Percentiles rank a stretch among this genome's conserved stretches.
These are phyloP conservation scores for Tilletia setariae DNA, from an alignment of 1,284 basidiomycete genomes.

Conservation along the genomic window DNA sequence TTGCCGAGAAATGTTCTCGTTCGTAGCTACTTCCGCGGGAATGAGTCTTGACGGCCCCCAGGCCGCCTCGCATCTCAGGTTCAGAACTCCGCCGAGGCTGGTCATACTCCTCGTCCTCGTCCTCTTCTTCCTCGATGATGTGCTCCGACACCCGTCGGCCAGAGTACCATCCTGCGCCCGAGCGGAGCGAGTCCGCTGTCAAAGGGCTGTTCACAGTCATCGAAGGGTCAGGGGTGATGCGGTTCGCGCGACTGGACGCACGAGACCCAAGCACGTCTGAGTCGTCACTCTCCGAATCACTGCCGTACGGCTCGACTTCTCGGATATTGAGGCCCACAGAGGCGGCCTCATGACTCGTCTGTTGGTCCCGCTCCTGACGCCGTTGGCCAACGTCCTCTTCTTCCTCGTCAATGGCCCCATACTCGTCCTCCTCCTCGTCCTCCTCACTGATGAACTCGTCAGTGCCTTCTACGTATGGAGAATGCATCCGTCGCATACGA, in stretches of 20 bases:
- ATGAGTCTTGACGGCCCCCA: not conserved
- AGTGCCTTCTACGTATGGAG: not conserved
- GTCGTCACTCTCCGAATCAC: constrained; percentile 3
- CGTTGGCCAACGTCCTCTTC: not conserved
- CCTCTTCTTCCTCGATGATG: constrained; percentile 1
- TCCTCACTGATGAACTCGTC: not conserved
- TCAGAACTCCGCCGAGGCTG: not conserved
- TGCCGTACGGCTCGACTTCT: not conserved
- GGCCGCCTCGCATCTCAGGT: not conserved
- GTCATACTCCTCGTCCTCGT: not conserved
- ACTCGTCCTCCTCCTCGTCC: not conserved
- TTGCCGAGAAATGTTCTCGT: not conserved
- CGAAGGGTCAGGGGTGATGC: not conserved
- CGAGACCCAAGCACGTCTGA: constrained; percentile 12
- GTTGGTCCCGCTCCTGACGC: not conserved
- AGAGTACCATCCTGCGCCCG: too few relatives aligned
- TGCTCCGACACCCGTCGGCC: not conserved
- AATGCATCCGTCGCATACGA: not conserved
- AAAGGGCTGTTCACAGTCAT: not conserved
- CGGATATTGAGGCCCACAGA: not conserved
- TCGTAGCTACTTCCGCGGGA: constrained; percentile 14
- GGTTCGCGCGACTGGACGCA: constrained; percentile 1
- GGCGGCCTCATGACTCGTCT: not conserved
- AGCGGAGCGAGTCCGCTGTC: too few relatives aligned
- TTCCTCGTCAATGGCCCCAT: not conserved